A percentile compares a stretch with the other conserved stretches of the same genome.
Evolutionary conservation across 371 early-diverging fungal species (phyloP).

Genomic region (Mucor ambiguus): DNA sequence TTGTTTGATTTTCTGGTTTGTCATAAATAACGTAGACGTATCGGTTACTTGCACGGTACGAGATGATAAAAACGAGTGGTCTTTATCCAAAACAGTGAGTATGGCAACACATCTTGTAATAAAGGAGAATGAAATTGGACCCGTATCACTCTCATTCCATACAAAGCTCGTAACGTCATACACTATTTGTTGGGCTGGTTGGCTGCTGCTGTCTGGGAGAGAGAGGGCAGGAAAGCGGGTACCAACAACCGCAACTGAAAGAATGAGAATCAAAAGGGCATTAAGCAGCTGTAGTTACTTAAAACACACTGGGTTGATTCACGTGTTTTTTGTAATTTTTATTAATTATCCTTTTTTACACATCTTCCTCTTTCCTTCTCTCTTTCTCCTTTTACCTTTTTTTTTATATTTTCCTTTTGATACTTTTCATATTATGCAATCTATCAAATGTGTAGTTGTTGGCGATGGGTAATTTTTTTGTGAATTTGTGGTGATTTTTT

Average conservation of each 20-base stretch:
- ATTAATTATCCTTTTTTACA: slow-evolving; percentile 7
- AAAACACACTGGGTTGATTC: slow-evolving; percentile 2
- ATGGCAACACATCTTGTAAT: background rate
- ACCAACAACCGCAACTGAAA: background rate
- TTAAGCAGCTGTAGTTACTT: background rate
- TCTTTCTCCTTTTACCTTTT: slow-evolving; percentile 5
- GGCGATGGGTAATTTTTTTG: slow-evolving; percentile 81
- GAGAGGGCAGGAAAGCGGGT: background rate
- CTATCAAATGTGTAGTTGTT: slow-evolving; percentile 97
- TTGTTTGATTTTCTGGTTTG: background rate
- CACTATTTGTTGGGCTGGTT: background rate
- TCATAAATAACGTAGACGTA: background rate
- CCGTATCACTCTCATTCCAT: background rate
- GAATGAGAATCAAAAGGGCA: slow-evolving; percentile 1
- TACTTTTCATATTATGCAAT: slow-evolving; percentile 72
- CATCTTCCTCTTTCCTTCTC: background rate
- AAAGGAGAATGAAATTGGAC: slow-evolving; percentile 8
- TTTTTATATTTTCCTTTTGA: slow-evolving; percentile 9
- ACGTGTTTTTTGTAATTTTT: slow-evolving; percentile 6
- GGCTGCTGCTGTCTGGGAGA: background rate
- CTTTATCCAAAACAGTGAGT: slow-evolving; percentile 8
- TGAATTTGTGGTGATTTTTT: background rate
- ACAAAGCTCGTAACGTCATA: background rate
- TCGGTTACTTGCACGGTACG: background rate
- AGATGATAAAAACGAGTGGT: slow-evolving; percentile 4